Base-by-base conservation (phyloP, 805 yeast genomes). In the Monosporozyma servazzii region DNA sequence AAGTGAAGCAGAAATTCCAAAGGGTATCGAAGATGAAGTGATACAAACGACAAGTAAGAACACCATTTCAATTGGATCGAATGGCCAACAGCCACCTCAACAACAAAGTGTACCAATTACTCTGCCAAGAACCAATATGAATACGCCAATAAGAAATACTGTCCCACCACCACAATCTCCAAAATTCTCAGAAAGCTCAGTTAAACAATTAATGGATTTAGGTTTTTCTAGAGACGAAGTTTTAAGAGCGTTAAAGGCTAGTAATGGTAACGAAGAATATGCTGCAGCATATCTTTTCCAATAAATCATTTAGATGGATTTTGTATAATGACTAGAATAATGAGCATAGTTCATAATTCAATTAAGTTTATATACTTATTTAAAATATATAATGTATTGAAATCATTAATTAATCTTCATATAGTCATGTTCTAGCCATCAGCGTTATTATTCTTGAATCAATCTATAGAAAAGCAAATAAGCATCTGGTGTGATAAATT, bases 281-380 rank as follows among this genome's bases (percentile, higher is more conserved):
- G 98, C 98, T 0, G 97, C 96, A 1, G 80, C 95, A 1, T 60
- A 86, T 47, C 70, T 89, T 47, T 88, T 88, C 44, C 53, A 52
- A 47, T 55, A 37, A 13, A 21, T 7, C 9, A 1, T 17, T 17
- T 18, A 37, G 17, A 11, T 2, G 13, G 8, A 2, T 17, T 37
- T 37, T 37, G 41, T 37, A 37, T 4, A 11, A 36, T n/a, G 5
- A 30, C 13, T 30, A 25, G 2, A 25, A 25, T 7, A 5, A 25
- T 25, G 13, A 10, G 5, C 33, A 30, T 33, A 33, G n/a, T 11
- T 33, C n/a, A 33, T 33, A 6, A 33, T 33, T 33, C 37, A 33
- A n/a, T 33, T 6, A 33, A 33, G 17, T n/a, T 33, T 33, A 4
- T 33, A 15, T 33, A 15, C 18, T 37, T 18, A 6, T 37, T 17